A percentile compares a stretch with the other conserved stretches of the same genome.
Evolutionary conservation across 208 protist genomes (phyloP).

Genomic region (Crithidia fasciculata): DNA sequence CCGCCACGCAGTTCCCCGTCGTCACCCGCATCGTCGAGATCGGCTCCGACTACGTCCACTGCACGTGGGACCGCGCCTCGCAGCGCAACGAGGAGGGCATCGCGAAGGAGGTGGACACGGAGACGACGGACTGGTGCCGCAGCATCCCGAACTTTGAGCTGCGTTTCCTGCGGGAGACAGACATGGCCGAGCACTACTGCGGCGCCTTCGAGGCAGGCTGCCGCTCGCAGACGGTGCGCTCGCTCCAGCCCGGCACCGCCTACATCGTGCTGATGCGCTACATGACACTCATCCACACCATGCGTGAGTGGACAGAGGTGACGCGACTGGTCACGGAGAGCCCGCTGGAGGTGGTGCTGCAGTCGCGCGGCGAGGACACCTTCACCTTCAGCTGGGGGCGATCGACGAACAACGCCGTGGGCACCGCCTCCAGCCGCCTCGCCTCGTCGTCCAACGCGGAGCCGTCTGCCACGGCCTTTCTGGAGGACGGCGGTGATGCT

Average conservation of each 20-base stretch:
- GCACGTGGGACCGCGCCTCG: conserved; percentile 73
- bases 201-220: conserved; percentile 41
- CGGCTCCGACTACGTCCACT: conserved; percentile 84
- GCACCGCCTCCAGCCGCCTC: neutral
- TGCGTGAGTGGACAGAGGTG: conserved; percentile 81
- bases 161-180: conserved; percentile 66
- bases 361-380: conserved; percentile 81
- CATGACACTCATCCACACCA: conserved; percentile 77
- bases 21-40: conserved; percentile 62
- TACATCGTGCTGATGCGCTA: conserved; percentile 90
- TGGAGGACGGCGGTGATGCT: conserved; percentile 9
- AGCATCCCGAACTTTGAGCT: conserved; percentile 78
- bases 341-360: conserved; percentile 54
- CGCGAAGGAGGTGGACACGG: conserved; percentile 55
- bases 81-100: conserved; percentile 43
- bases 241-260: conserved; percentile 65
- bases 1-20: conserved; percentile 67
- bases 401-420: neutral
- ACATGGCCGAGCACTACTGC: conserved; percentile 63
- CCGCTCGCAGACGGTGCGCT: conserved; percentile 69
- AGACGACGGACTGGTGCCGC: conserved; percentile 42
- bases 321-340: conserved; percentile 81
- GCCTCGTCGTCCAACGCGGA: conserved; percentile 25
- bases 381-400: conserved; percentile 74
- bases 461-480: neutral